Base-by-base conservation (phyloP, 805 yeast species). In the Kregervanrija fluxuum region DNA sequence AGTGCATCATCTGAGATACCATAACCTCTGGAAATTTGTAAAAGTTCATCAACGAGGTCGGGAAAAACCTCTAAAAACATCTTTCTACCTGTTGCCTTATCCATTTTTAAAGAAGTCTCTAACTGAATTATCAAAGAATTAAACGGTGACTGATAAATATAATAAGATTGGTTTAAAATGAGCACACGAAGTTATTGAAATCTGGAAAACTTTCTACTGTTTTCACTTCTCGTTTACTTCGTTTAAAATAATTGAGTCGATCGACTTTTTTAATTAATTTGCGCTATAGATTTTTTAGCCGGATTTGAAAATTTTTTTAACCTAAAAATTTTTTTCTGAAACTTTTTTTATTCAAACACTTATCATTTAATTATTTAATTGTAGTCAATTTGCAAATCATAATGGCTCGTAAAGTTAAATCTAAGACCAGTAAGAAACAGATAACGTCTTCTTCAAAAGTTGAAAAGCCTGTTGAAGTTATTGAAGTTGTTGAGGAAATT, bases 1-100 rank as follows among this genome's bases (percentile, higher is more conserved):
- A 85, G 75, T 34, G 96, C 97, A 50, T 85, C 93, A 43, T 72
- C 66, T 30, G 96, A 88, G 80, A 93, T 85, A 45, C 88, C 86
- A 66, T 88, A 86, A 42, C 69, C 69, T 38, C 65, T 67, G 48
- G 86, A 68, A 40, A 80, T 75, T 15, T 74, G 75, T 45, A 72
- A 74, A 52, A 91, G 70, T 60, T 91, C 99, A 13, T 71, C 75
- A 35, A 87, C 95, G 50, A 93, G 66, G 35, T 71, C 72, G 51
- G 91, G 95, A 68, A 91, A 89, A 40, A 79, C 81, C 15, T 66
- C 69, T 46, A 82, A 60, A 60, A 85, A 85, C 57, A 74, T 77
- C 38, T 71, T 67, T 68, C 71, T 82, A 43, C 71, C 62, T 14
- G 59, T 60, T 41, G 52, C 59, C 50, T 70, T 70, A 35, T 63